Conservation (phyloP, 768 basidiomycete species). For the Tylopilus sp. region DNA sequence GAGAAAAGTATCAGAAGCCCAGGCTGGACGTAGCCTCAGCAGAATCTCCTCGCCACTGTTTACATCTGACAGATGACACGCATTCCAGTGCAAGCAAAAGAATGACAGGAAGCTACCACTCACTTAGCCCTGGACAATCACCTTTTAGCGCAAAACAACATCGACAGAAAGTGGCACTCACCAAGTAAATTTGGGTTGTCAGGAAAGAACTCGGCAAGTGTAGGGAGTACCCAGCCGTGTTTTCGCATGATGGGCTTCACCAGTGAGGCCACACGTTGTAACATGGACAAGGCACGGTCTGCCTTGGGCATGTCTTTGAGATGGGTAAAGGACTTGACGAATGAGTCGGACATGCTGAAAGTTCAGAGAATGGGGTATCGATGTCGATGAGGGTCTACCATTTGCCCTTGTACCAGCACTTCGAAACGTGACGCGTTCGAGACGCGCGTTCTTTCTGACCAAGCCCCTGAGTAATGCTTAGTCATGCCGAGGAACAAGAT, state of each 20-base stretch:
- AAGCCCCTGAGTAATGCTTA: slow-evolving; percentile 10
- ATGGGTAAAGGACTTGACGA: slow-evolving; percentile 67
- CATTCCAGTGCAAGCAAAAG: slow-evolving; percentile 1
- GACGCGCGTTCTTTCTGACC: slow-evolving; percentile 1
- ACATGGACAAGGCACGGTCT: slow-evolving; percentile 62
- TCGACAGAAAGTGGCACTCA: too few relatives aligned
- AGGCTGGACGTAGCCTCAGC: slow-evolving; percentile 72
- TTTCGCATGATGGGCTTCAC: slow-evolving; percentile 95
- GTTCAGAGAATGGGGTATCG: not conserved
- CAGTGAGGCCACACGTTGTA: slow-evolving; percentile 68
- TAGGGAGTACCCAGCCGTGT: slow-evolving; percentile 73
- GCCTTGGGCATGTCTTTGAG: slow-evolving; percentile 65
- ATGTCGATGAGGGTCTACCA: not conserved
- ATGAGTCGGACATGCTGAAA: slow-evolving; percentile 48
- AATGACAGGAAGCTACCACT: slow-evolving; percentile 12
- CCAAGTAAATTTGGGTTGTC: slow-evolving; percentile 69
- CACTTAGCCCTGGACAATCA: slow-evolving; percentile 35
- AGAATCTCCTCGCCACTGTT: slow-evolving; percentile 82
- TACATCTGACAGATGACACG: slow-evolving; percentile 45
- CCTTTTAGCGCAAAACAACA: slow-evolving; percentile 6
- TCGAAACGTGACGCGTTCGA: slow-evolving; percentile 5
- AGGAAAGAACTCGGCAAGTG: slow-evolving; percentile 87
- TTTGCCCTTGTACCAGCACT: not conserved
- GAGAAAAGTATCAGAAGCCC: slow-evolving; percentile 64
- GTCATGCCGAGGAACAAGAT: slow-evolving; percentile 1